Evolutionary conservation across 306 rosid genomes (phyloP), one percentile per base, ranked within the genome.

Genomic region (Trifolium fragiferum): DNA sequence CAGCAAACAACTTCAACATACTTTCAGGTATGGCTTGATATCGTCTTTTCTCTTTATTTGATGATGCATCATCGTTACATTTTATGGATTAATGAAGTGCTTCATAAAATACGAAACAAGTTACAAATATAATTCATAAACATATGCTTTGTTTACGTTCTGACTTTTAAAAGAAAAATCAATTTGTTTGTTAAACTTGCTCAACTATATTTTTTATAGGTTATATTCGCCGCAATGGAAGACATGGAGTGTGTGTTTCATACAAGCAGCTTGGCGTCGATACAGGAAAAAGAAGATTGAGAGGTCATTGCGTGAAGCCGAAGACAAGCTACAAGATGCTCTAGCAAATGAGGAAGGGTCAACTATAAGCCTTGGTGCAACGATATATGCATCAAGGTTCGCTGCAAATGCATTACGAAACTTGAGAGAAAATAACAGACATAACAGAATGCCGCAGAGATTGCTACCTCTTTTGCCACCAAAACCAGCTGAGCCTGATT

Each of bases 181-280:
- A 23, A 23, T 23, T 23, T 23, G 25, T 23, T n/a, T n/a, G 23
- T 38, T 33, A 19, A 51, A 15, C 43, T 68, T 14, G 59, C 23
- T 61, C 14, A 49, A 21, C 27, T 16, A 64, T 64, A 38, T 73
- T 72, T 20, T 61, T 23, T 21, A 10, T 25, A 83, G 87, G 71
- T 76, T 51, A 64, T 83, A 76, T 76, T 83, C 87, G 30, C 66
- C 70, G 68, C 96, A 87, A 73, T 92, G 98, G 98, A 87, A 80
- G 69, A 87, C 89, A 68, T 90, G 98, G 98, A 89, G 78, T 14
- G 86, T 90, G 8, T 58, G 80, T 72, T 85, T 76, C 68, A 84
- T 92, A 81, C 96, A 92, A 87, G 88, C 62, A 66, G 90, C 89
- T 32, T 92, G 98, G 98, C 90, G 87, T 5, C 66, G 87, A 6